These are phyloP conservation scores for Rhizopogon parksii DNA, from an alignment of 1,284 basidiomycete genomes.

Conservation along the genomic window DNA sequence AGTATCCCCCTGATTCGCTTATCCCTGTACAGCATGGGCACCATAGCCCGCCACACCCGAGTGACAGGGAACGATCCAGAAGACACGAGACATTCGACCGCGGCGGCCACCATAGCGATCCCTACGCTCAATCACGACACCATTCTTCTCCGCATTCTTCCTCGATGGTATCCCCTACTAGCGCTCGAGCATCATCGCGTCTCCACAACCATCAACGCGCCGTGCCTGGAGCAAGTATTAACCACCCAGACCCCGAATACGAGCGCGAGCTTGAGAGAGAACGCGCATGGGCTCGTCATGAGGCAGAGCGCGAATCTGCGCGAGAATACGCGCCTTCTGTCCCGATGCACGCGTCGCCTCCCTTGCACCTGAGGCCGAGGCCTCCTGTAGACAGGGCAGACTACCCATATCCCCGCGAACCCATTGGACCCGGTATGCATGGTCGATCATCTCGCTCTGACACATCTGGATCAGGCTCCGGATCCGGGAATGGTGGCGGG, in stretches of 20 bases:
- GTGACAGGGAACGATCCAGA: conserved; percentile 38
- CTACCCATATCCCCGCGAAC: conserved; percentile 38
- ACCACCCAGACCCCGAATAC: conserved; percentile 38
- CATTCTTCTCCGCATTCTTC: conserved; percentile 32
- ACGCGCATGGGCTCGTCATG: conserved; percentile 39
- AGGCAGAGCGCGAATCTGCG: conserved; percentile 34
- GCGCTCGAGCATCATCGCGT: conserved; percentile 31
- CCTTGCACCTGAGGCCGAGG: conserved; percentile 32
- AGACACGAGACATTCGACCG: conserved; percentile 37
- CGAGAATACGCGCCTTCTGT: conserved; percentile 26
- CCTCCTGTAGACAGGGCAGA: conserved; percentile 32
- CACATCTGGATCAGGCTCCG: conserved; percentile 45
- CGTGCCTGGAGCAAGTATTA: conserved; percentile 54
- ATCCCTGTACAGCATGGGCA: conserved; percentile 37
- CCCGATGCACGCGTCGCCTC: conserved; percentile 32
- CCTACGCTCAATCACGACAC: conserved; percentile 26
- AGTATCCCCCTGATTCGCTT: conserved; percentile 37
- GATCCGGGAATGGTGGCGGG: conserved; percentile 31
- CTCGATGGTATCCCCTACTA: conserved; percentile 24
- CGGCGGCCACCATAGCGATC: conserved; percentile 22
- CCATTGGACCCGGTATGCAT: conserved; percentile 27
- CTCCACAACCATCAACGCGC: conserved; percentile 62
- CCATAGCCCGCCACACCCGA: conserved; percentile 42
- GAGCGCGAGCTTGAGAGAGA: conserved; percentile 37
- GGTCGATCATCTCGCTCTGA: conserved; percentile 43